Evolutionary conservation across 2,329 filamentous ascomycete genomes (phyloP).

Genomic region (Aureobasidium sp.): DNA sequence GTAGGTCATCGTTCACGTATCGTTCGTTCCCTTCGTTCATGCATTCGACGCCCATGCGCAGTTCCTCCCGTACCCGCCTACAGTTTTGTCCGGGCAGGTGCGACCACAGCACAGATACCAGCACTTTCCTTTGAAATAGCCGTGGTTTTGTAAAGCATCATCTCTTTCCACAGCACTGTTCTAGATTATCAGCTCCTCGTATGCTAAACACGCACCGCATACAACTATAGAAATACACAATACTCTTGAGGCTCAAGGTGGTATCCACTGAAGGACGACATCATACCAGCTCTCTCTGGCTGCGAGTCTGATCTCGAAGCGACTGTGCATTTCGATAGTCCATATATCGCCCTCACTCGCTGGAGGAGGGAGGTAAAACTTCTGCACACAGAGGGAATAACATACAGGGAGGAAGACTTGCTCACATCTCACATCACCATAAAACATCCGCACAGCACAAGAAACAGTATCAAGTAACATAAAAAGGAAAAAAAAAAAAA

Average conservation of each 20-base stretch:
- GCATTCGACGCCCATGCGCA: not conserved
- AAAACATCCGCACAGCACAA: not conserved
- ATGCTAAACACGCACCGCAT: no score
- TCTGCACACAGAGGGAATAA: no score
- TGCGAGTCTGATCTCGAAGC: no score
- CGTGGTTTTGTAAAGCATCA: no score
- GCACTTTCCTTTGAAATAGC: no score
- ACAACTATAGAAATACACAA: no score
- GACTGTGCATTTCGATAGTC: no score
- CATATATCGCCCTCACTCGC: not conserved
- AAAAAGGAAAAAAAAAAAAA: not conserved
- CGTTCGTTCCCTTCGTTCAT: not conserved
- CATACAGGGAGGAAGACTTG: not conserved
- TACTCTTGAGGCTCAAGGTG: not conserved
- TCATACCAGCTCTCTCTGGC: not conserved
- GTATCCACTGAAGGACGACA: not conserved
- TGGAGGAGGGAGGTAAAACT: no score
- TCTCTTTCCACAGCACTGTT: no score
- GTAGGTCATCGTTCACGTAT: not conserved
- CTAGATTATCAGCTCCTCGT: no score
- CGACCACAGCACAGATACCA: no score
- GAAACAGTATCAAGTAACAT: not conserved
- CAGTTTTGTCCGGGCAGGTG: no score
- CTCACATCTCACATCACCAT: not conserved
- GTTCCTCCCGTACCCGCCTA: not conserved